Base-by-base conservation (phyloP, 2,329 filamentous ascomycete species). In the Beauveria sp. region DNA sequence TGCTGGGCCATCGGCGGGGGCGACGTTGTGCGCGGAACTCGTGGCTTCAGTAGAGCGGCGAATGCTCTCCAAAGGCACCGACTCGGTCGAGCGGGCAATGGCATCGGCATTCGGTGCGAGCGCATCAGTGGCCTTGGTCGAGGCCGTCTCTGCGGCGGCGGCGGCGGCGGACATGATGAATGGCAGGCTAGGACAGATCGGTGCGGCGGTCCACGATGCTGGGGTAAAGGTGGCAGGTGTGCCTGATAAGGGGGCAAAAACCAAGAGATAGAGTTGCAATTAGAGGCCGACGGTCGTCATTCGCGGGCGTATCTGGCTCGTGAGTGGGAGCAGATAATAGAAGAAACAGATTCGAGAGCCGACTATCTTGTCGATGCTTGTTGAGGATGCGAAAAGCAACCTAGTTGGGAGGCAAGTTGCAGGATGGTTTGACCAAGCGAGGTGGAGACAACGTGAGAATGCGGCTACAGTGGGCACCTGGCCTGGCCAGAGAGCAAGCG, bases 1-100 rank as follows among this genome's bases (percentile, higher is more conserved):
- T 5, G 44, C 30, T 28, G 59, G 53, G 16, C 53, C 59, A 46
- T 55, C 52, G 22, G 43, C 53, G 10, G 59, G 59, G 30, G 57
- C 40, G 28, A 54, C 57, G 12, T 59, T 53, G 26, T 59, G 57
- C 20, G 50, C 57, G 3, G 57, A 59, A 41, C 57, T 59, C 12
- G 57, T 54, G 26, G 57, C 57, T 41, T 59, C 50, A 7, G 57
- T 54, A 34, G 57, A 59, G 20, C 57, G 57, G 40, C 57, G 57
- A 18, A 59, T 54, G 57, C 57, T 59, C 41, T 59, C 57, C 3
- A 59, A 41, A 18, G 57, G 57, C 4, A 59, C 57, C n/a, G 57
- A 47, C 6, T 59, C 57, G 28, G 26, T 47, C 18, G 40, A 40
- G 6, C 2, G 20, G n/a, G 41, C 57, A 43, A 46, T 28, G 47